A percentile compares a stretch with the other conserved stretches of the same genome.
phyloP scores from a whole-genome alignment of 23 red algal genomes.

The Chondrus crispus region DNA sequence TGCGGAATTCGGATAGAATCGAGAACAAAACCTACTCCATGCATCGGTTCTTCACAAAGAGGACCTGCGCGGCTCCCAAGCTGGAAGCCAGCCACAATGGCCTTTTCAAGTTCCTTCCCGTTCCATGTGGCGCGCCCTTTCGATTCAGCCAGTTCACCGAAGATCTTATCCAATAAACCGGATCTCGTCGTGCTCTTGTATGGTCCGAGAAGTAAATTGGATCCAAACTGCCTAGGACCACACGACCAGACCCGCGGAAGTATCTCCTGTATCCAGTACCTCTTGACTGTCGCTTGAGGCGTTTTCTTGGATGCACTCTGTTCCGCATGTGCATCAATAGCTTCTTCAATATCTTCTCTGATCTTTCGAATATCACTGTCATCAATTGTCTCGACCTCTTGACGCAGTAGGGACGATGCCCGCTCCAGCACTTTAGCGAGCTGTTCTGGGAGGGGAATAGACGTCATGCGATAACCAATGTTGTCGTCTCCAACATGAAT shows the following conservation, averaged over 20 bases:
- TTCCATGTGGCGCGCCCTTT: not conserved
- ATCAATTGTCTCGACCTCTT: not conserved
- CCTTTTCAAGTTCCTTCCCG: constrained; percentile 52
- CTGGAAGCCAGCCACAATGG: constrained; percentile 93
- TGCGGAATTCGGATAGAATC: not conserved
- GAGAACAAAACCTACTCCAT: constrained; percentile 81
- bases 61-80: constrained; percentile 77
- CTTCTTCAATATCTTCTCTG: not conserved
- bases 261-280: constrained; percentile 35
- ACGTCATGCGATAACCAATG: constrained; percentile 19
- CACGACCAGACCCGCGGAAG: constrained; percentile 40
- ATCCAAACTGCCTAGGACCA: constrained; percentile 67
- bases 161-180: not conserved
- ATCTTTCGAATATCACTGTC: not conserved
- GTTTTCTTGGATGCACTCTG: not conserved
- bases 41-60: constrained; percentile 93
- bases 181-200: not conserved
- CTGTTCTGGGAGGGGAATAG: constrained; percentile 26
- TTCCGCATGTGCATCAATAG: constrained; percentile 43
- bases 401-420: constrained; percentile 2
- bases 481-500: constrained; percentile 27
- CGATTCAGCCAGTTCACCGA: not conserved
- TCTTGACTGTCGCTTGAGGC: not conserved
- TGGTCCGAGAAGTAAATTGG: constrained; percentile 89
- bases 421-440: constrained; percentile 53